These are phyloP conservation scores for Picea sitchensis DNA, from an alignment of 75 land plant species.

Conservation along the genomic window DNA sequence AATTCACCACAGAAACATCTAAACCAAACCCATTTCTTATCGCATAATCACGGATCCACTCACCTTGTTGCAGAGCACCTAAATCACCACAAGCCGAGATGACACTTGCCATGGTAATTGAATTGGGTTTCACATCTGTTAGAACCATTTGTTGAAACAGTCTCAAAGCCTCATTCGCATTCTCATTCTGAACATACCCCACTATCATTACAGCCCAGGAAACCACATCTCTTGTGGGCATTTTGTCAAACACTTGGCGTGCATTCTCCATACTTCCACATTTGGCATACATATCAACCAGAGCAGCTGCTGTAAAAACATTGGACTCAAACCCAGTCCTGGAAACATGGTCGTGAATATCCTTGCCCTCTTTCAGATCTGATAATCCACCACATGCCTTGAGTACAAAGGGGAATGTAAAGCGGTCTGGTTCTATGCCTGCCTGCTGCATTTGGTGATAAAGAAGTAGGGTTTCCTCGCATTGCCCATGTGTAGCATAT, in stretches of 20 bases:
- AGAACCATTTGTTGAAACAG: not conserved
- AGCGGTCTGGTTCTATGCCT: constrained; percentile 29
- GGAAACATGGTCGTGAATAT: constrained; percentile 3
- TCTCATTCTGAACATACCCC: constrained; percentile 10
- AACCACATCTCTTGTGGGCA: not conserved
- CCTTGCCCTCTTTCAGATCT: constrained; percentile 3
- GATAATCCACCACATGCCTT: constrained; percentile 26
- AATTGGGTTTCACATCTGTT: not conserved
- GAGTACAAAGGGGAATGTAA: constrained; percentile 23
- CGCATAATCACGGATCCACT: not conserved
- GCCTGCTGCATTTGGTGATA: constrained; percentile 24
- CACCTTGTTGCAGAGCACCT: not conserved
- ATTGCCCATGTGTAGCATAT: constrained; percentile 18
- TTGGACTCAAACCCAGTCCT: not conserved
- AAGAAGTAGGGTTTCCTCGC: constrained; percentile 22
- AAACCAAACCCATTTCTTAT: not conserved
- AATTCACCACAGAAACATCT: not conserved
- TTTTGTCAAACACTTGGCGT: not conserved
- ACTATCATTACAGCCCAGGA: constrained; percentile 11
- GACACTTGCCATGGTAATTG: not conserved
- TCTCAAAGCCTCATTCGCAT: not conserved
- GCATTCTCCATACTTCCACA: not conserved
- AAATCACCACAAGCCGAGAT: not conserved
- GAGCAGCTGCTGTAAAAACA: not conserved
- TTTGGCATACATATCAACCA: constrained; percentile 5